A percentile compares a stretch with the other conserved stretches of the same genome.
phyloP scores from a whole-genome alignment of 2,329 filamentous ascomycete species.

The Hypoxylon sp. region DNA sequence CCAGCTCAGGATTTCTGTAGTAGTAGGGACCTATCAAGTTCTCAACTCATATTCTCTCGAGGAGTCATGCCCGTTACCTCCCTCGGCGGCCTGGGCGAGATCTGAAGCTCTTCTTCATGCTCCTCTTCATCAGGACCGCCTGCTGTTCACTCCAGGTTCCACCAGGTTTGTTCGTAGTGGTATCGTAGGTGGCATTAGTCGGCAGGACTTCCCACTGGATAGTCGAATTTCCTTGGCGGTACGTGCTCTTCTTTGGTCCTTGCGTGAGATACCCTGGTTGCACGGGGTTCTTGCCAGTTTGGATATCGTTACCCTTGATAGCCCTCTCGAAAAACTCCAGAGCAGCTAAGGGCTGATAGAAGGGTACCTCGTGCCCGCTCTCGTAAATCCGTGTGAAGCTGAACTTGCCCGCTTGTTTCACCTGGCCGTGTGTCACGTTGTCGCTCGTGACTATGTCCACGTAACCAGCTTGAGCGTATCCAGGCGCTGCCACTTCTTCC shows the following conservation, averaged over 20 bases:
- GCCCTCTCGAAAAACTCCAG: constrained; percentile 64
- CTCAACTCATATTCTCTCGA: not conserved
- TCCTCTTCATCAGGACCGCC: constrained; percentile 41
- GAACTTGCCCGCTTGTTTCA: constrained; percentile 64
- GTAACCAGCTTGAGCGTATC: constrained; percentile 61
- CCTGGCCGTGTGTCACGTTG: constrained; percentile 64
- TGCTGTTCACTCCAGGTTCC: constrained; percentile 44
- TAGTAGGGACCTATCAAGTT: not conserved
- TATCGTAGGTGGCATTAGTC: constrained; percentile 52
- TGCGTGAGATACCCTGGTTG: constrained; percentile 52
- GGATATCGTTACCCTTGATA: constrained; percentile 62
- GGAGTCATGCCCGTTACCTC: constrained; percentile 8
- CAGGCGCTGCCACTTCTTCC: constrained; percentile 55
- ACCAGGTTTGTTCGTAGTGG: constrained; percentile 49
- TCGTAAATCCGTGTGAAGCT: constrained; percentile 62
- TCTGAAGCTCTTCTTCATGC: constrained; percentile 34
- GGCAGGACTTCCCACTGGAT: constrained; percentile 52
- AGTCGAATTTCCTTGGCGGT: constrained; percentile 58
- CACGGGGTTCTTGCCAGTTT: constrained; percentile 56
- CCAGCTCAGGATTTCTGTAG: not conserved
- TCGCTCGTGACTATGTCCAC: constrained; percentile 57
- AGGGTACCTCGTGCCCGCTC: constrained; percentile 60
- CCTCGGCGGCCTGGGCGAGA: constrained; percentile 17
- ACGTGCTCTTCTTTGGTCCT: constrained; percentile 57
- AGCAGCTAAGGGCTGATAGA: constrained; percentile 65